Conservation (phyloP, 139 green algal genomes). For the Helicosporidium sp. region DNA sequence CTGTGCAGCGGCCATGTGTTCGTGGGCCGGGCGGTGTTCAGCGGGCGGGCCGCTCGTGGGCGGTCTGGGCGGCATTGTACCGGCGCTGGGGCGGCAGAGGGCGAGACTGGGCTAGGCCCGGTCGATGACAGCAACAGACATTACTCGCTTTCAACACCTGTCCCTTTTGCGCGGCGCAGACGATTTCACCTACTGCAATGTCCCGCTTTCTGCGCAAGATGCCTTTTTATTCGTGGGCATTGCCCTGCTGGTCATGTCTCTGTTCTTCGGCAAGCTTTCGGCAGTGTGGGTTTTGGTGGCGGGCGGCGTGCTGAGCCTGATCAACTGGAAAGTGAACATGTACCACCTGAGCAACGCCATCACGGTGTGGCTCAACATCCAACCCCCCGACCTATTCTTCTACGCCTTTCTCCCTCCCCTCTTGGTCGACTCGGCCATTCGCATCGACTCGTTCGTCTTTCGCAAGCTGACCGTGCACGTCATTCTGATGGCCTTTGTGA, state of each 20-base stretch:
- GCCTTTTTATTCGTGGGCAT: slow-evolving; percentile 27
- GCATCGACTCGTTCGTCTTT: slow-evolving; percentile 76
- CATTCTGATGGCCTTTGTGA: slow-evolving; percentile 50
- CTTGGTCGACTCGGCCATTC: slow-evolving; percentile 26
- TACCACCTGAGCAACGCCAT: slow-evolving; percentile 48
- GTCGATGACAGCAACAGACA: too few relatives aligned
- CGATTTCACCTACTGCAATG: slow-evolving; percentile 14
- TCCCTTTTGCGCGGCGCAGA: slow-evolving; percentile 5
- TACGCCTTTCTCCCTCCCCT: slow-evolving; percentile 67
- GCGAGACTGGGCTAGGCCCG: too few relatives aligned
- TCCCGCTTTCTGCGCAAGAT: slow-evolving; percentile 11
- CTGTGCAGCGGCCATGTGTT: too few relatives aligned
- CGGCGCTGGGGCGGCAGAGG: too few relatives aligned
- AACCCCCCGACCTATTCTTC: slow-evolving; percentile 57
- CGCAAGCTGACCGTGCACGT: slow-evolving; percentile 26
- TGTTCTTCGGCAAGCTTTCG: slow-evolving; percentile 25
- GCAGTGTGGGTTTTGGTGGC: slow-evolving; percentile 23
- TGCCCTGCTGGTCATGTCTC: slow-evolving; percentile 13
- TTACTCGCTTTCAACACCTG: neutral
- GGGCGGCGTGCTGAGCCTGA: slow-evolving; percentile 27
- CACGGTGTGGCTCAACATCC: slow-evolving; percentile 32
- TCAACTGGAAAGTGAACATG: slow-evolving; percentile 38
- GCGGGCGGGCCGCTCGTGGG: too few relatives aligned
- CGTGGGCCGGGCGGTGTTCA: too few relatives aligned
- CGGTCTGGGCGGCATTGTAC: too few relatives aligned